Evolutionary conservation across 2,329 filamentous ascomycete genomes (phyloP), one percentile per base, ranked within the genome.

Genomic region (Ilyonectria sp.): DNA sequence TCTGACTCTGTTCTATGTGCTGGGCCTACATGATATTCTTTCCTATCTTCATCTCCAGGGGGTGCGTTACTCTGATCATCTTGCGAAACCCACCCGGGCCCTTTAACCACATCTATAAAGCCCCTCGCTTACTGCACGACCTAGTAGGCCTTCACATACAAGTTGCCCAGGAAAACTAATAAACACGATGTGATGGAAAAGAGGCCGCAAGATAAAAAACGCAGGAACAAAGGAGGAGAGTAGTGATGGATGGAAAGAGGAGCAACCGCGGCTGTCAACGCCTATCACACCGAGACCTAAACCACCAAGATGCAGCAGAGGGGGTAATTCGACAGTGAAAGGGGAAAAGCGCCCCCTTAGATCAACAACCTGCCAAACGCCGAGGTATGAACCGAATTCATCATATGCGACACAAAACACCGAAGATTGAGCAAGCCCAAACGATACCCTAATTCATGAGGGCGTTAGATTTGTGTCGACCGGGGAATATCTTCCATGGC

Each of bases 401-500:
- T 60, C 60, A 58, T 62, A 73, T 75, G 65, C 56, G 61, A 62
- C 26, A 69, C 57, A 56, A 67, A 64, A 69, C 47, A 53, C 52
- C 29, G 44, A 54, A 69, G 29, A 69, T 31, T 26, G 35, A 62
- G 23, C 23, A 64, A 62, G 13, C 53, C 37, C 50, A 60, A 19
- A 44, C 49, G 31, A 35, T 19, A 50, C 19, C 43, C n/a, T 31
- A 44, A 47, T 29, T 63, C 37, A 53, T 53, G 40, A 50, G 19
- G 21, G 43, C 21, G 19, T 71, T 75, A 83, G 57, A 79, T 74
- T 49, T 80, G 75, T 44, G 80, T 75, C 4, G 77, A 76, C 64
- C 79, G 81, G 17, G 83, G 81, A 63, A 89, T 84, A 49, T 82
- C 80, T 55, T 85, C 82, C 58, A 88, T 77, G 63, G 88, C 76